These are phyloP conservation scores for Fusarium chaquense DNA, from an alignment of 2,329 filamentous ascomycete genomes.

Conservation along the genomic window DNA sequence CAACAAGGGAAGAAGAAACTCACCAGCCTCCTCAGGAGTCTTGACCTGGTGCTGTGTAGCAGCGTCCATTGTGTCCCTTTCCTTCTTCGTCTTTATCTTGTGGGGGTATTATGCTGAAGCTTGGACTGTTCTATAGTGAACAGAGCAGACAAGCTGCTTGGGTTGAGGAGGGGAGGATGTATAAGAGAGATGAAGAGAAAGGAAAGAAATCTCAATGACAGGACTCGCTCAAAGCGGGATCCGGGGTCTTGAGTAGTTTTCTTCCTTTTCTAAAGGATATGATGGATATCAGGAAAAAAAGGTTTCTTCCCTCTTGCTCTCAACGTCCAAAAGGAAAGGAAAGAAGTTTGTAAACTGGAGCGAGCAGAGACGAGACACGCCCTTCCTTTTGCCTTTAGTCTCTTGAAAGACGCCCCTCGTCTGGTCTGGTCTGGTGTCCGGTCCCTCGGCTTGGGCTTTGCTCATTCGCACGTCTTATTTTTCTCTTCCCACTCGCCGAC, in stretches of 20 bases:
- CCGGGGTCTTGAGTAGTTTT: constrained; percentile 42
- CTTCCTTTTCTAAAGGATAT: constrained; percentile 36
- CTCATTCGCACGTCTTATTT: constrained; percentile 42
- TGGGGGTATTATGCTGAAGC: constrained; percentile 23
- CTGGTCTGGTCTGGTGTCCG: constrained; percentile 20
- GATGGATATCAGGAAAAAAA: constrained; percentile 41
- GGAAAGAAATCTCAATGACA: constrained; percentile 39
- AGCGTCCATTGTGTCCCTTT: constrained; percentile 56
- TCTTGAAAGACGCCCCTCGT: constrained; percentile 35
- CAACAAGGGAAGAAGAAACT: constrained; percentile 50
- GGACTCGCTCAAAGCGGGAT: constrained; percentile 44
- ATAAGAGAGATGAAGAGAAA: constrained; percentile 30
- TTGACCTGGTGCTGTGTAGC: constrained; percentile 59
- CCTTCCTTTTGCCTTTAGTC: constrained; percentile 31
- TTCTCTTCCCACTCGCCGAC: constrained; percentile 39
- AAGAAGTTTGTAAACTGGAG: constrained; percentile 42
- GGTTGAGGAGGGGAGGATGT: constrained; percentile 42
- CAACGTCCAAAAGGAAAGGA: constrained; percentile 38
- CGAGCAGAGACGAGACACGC: constrained; percentile 31
- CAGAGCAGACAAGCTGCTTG: constrained; percentile 42
- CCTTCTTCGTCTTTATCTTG: constrained; percentile 42
- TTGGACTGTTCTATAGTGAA: constrained; percentile 31
- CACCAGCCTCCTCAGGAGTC: constrained; percentile 74
- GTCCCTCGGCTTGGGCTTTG: constrained; percentile 41
- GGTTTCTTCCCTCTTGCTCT: constrained; percentile 47